These are phyloP conservation scores for Artomyces pyxidatus DNA, from an alignment of 768 basidiomycete genomes.

Conservation along the genomic window DNA sequence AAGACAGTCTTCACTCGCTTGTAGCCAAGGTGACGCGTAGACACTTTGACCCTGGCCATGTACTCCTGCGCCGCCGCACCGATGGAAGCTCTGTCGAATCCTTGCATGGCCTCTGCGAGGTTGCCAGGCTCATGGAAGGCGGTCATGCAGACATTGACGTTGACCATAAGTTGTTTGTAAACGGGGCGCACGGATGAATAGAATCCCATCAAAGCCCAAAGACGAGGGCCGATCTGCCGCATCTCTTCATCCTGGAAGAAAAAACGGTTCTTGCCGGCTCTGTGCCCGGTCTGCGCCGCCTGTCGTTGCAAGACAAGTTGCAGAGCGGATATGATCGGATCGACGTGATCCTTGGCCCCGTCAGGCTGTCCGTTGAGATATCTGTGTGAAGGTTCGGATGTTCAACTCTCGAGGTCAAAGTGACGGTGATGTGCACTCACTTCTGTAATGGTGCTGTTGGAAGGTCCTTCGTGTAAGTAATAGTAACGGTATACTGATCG, in stretches of 20 bases:
- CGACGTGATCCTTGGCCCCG: constrained; percentile 38
- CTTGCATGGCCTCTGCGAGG: constrained; percentile 48
- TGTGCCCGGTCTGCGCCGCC: constrained; percentile 46
- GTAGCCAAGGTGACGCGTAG: constrained; percentile 39
- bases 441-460: constrained; percentile 21
- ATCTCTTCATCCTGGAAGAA: constrained; percentile 38
- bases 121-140: constrained; percentile 54
- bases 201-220: constrained; percentile 41
- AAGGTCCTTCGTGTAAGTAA: constrained; percentile 26
- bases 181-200: constrained; percentile 43
- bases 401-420: neutral
- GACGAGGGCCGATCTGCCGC: constrained; percentile 26
- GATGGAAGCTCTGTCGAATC: constrained; percentile 34
- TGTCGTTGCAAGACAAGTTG: constrained; percentile 56
- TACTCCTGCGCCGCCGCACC: constrained; percentile 42
- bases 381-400: constrained; percentile 25
- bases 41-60: constrained; percentile 48
- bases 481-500: constrained; percentile 31
- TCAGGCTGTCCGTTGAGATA: constrained; percentile 50
- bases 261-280: constrained; percentile 58
- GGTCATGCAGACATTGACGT: constrained; percentile 46
- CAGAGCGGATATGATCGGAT: constrained; percentile 52
- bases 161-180: constrained; percentile 43
- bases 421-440: constrained; percentile 24
- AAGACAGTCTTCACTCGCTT: constrained; percentile 16